A percentile compares a stretch with the other conserved stretches of the same genome.
Conservation (phyloP, 2,329 filamentous ascomycete genomes). For the Diaporthe ilicicola region DNA sequence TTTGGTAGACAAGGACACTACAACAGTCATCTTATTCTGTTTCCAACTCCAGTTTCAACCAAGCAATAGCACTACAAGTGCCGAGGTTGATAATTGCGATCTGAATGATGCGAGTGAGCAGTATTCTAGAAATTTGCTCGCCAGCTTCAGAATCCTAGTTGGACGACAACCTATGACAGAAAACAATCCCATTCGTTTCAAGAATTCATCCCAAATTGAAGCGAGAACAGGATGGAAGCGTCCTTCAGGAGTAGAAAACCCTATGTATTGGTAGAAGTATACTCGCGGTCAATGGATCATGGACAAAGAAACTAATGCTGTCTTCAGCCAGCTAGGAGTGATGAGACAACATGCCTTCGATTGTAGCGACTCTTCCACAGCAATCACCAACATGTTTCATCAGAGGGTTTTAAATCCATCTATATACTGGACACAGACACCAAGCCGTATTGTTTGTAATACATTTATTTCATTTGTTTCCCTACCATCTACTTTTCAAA, state of each 20-base stretch:
- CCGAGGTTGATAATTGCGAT: background rate
- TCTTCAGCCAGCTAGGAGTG: background rate
- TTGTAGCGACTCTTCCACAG: background rate
- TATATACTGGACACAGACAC: background rate
- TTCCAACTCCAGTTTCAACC: background rate
- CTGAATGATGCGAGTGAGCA: background rate
- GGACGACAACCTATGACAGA: background rate
- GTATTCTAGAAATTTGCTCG: background rate
- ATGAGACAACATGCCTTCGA: background rate
- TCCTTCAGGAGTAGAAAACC: too few relatives aligned
- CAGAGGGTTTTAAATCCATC: too few relatives aligned
- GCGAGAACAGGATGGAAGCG: background rate
- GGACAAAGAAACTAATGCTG: background rate
- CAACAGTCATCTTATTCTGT: conserved; percentile 3
- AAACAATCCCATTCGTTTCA: too few relatives aligned
- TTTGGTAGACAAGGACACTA: background rate
- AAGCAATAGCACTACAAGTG: background rate
- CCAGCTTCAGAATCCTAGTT: background rate
- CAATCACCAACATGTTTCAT: background rate
- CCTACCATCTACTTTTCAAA: background rate
- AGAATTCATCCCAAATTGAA: background rate
- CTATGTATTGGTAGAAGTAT: too few relatives aligned
- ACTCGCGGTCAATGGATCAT: too few relatives aligned
- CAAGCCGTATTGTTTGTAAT: too few relatives aligned
- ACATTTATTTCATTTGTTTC: too few relatives aligned